These are phyloP conservation scores for Podaxis pistillaris DNA, from an alignment of 768 basidiomycete species.

Conservation along the genomic window DNA sequence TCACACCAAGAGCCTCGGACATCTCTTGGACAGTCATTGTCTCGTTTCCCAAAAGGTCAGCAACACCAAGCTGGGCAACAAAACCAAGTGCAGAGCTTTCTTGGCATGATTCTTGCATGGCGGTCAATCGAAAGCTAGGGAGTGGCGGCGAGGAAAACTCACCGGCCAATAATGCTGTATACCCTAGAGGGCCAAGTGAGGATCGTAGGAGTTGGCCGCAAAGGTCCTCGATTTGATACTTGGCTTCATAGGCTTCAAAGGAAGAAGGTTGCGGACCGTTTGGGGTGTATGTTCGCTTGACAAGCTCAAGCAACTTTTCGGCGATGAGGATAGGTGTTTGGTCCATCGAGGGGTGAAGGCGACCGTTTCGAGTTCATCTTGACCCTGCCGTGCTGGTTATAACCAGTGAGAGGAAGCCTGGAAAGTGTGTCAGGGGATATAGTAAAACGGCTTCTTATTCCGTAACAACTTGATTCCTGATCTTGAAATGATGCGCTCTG, in stretches of 20 bases:
- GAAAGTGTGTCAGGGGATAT: neutral
- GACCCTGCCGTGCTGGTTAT: neutral
- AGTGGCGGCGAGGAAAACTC: neutral
- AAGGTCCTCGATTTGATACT: constrained; percentile 5
- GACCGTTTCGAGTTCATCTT: neutral
- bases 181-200: neutral
- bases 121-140: neutral
- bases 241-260: neutral
- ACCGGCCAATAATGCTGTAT: constrained; percentile 7
- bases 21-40: constrained; percentile 2
- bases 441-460: no score
- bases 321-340: constrained; percentile 1
- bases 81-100: constrained; percentile 8
- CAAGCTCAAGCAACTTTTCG: neutral
- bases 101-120: constrained; percentile 4
- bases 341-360: neutral
- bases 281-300: neutral
- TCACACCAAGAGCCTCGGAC: neutral
- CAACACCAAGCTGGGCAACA: neutral
- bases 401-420: neutral
- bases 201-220: constrained; percentile 2
- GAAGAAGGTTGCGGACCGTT: neutral
- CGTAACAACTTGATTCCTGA: no score
- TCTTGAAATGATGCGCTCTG: no score
- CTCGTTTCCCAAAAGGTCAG: neutral